These are phyloP conservation scores for Sclerotinia subarctica DNA, from an alignment of 2,329 filamentous ascomycete species.

Conservation along the genomic window DNA sequence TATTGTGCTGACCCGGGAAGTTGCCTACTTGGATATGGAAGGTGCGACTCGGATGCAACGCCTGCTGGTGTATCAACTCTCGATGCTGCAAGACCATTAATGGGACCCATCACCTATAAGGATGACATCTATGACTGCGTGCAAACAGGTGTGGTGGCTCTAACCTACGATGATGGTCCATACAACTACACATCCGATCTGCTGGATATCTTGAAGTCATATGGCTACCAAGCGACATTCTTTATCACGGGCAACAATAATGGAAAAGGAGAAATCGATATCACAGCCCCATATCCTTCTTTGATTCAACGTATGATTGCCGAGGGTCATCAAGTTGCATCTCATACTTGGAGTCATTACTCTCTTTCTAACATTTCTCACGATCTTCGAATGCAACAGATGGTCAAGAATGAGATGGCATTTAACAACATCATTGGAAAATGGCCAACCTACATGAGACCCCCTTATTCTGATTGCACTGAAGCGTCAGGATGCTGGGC, in stretches of 20 bases:
- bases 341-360: constrained; percentile 53
- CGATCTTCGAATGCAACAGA: constrained; percentile 45
- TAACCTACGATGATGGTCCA: constrained; percentile 67
- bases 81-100: constrained; percentile 45
- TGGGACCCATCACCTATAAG: constrained; percentile 55
- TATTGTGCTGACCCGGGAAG: constrained; percentile 28
- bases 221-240: constrained; percentile 64
- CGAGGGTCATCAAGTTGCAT: constrained; percentile 55
- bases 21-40: constrained; percentile 27
- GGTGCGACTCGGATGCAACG: constrained; percentile 56
- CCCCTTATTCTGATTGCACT: constrained; percentile 40
- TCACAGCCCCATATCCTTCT: constrained; percentile 44
- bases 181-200: constrained; percentile 63
- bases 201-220: constrained; percentile 55
- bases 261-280: constrained; percentile 37
- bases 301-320: constrained; percentile 43
- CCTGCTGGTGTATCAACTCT: constrained; percentile 54
- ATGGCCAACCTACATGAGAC: constrained; percentile 52
- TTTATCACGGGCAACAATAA: constrained; percentile 60
- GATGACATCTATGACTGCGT: constrained; percentile 55
- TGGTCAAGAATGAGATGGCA: constrained; percentile 53
- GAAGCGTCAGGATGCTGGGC: constrained; percentile 40
- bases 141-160: constrained; percentile 55
- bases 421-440: constrained; percentile 51
- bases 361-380: constrained; percentile 44